These are phyloP conservation scores for Millerozyma miso DNA, from an alignment of 805 yeast genomes.

Conservation along the genomic window DNA sequence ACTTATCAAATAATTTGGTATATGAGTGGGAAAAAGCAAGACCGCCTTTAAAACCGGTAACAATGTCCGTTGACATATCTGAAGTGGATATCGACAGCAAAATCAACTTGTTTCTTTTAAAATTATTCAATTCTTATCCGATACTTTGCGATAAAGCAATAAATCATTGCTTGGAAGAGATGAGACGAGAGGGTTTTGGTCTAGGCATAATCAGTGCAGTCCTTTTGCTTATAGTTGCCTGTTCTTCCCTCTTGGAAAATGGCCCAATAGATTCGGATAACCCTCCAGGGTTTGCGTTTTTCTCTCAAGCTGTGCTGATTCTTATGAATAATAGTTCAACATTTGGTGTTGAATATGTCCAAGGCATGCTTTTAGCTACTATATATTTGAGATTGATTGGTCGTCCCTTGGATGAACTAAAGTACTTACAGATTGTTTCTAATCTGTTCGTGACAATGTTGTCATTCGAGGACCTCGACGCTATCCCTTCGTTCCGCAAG, in stretches of 20 bases:
- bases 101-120: neutral
- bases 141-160: neutral
- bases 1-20: neutral
- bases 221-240: neutral
- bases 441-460: neutral
- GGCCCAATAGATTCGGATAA: neutral
- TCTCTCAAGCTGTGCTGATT: neutral
- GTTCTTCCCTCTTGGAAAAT: neutral
- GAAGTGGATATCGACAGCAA: neutral
- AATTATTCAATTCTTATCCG: neutral
- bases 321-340: neutral
- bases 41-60: neutral
- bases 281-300: neutral
- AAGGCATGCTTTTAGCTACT: neutral
- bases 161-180: neutral
- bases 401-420: neutral
- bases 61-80: neutral
- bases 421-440: neutral
- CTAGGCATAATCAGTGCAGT: neutral
- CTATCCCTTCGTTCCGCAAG: neutral
- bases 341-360: neutral
- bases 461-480: neutral
- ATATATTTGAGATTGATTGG: neutral
- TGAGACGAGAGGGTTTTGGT: neutral
- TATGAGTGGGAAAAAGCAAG: neutral